Percentiles rank a stretch among this genome's conserved stretches.
These are phyloP conservation scores for Dendrobium huoshanense DNA, from an alignment of 106 monocot species.

Conservation along the genomic window DNA sequence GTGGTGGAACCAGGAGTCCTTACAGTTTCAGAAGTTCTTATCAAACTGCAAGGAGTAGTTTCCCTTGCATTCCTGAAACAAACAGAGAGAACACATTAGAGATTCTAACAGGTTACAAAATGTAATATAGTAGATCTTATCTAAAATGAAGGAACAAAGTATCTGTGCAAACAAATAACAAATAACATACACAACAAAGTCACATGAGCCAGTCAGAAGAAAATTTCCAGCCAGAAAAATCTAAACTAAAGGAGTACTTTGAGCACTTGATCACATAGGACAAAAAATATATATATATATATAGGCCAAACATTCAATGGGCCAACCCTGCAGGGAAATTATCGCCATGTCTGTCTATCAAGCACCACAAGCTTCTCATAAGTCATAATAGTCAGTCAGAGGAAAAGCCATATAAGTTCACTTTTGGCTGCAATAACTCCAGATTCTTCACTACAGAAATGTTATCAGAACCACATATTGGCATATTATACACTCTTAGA, in stretches of 20 bases:
- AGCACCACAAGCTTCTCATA: neutral
- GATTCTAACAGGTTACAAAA: neutral
- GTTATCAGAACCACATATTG: neutral
- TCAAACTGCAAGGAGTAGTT: conserved; percentile 73
- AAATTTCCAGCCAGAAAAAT: neutral
- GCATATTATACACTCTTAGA: neutral
- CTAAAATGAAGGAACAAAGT: neutral
- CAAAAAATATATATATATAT: neutral
- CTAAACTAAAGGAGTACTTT: neutral
- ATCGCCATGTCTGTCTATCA: neutral
- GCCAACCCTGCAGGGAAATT: neutral
- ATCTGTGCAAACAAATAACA: neutral
- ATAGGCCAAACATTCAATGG: neutral
- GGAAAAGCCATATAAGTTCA: neutral
- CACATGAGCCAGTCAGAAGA: neutral
- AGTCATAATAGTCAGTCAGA: conserved; percentile 2
- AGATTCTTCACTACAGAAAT: neutral
- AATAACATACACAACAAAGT: neutral
- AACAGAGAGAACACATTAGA: neutral
- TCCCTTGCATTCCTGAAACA: conserved; percentile 54
- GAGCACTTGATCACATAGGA: neutral
- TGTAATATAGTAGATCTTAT: too few species aligned
- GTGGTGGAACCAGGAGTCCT: conserved; percentile 63
- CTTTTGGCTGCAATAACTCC: neutral
- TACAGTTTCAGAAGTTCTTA: conserved; percentile 32